Conservation (phyloP, 495 filamentous ascomycete genomes). For the Sordaria brevicollis region DNA sequence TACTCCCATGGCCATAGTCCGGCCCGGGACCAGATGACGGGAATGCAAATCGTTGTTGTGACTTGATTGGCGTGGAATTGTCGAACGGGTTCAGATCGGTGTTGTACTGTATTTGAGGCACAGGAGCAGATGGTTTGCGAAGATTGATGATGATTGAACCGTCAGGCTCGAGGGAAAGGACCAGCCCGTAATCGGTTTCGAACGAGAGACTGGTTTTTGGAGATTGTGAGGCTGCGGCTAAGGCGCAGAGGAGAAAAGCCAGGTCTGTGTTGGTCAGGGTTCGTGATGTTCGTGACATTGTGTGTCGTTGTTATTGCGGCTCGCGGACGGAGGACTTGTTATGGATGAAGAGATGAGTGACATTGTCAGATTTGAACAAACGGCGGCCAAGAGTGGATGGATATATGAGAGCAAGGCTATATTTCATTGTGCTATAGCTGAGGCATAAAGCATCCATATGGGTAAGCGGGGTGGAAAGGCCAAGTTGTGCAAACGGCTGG, state of each 20-base stretch:
- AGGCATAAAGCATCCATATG: not conserved
- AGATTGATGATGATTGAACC: constrained; percentile 2
- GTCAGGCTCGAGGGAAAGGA: not conserved
- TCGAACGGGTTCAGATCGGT: not conserved
- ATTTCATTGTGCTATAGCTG: not conserved
- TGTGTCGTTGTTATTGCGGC: not conserved
- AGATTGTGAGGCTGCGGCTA: not conserved
- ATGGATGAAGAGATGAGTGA: not conserved
- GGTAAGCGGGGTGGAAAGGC: not conserved
- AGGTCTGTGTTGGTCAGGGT: constrained; percentile 10
- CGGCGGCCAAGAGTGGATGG: not conserved
- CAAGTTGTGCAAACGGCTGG: not conserved
- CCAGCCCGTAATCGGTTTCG: constrained; percentile 3
- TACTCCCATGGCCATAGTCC: not conserved
- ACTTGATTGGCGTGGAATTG: not conserved
- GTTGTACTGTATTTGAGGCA: not conserved
- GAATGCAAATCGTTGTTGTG: not conserved
- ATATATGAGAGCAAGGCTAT: not conserved
- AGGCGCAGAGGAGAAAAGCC: constrained; percentile 12
- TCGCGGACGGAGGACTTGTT: no score
- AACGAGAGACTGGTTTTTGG: not conserved
- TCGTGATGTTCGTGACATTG: constrained; percentile 1
- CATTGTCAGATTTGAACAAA: not conserved
- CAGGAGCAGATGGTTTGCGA: not conserved
- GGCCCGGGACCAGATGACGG: not conserved